A percentile compares a stretch with the other conserved stretches of the same genome.
These are phyloP conservation scores for Wickerhamomyces rabaulensis DNA, from an alignment of 805 yeast species.

Conservation along the genomic window DNA sequence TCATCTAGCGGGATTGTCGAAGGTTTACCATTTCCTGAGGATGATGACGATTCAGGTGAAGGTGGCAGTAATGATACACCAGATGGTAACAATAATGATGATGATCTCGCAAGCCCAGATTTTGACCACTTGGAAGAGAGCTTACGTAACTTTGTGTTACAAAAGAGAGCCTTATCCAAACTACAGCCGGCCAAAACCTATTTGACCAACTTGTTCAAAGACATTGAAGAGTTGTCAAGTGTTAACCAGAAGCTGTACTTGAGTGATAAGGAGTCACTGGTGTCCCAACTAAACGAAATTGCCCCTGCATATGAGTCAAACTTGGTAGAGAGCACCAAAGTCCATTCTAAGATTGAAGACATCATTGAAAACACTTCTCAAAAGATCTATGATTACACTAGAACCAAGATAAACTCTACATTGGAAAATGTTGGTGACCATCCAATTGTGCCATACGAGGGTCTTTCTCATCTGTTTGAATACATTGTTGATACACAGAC, in stretches of 20 bases:
- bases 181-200: slow-evolving; percentile 92
- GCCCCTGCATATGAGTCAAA: slow-evolving; percentile 60
- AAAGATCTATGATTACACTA: slow-evolving; percentile 57
- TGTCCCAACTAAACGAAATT: slow-evolving; percentile 47
- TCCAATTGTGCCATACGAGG: slow-evolving; percentile 52
- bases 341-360: slow-evolving; percentile 54
- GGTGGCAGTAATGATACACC: slow-evolving; percentile 23
- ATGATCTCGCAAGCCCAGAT: slow-evolving; percentile 41
- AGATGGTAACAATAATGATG: slow-evolving; percentile 25
- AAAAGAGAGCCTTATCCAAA: slow-evolving; percentile 84
- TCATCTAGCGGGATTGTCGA: slow-evolving; percentile 50
- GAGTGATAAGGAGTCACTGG: slow-evolving; percentile 42
- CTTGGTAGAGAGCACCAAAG: slow-evolving; percentile 44
- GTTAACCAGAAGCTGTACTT: slow-evolving; percentile 55
- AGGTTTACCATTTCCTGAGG: slow-evolving; percentile 30
- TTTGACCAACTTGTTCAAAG: slow-evolving; percentile 61
- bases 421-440: slow-evolving; percentile 45
- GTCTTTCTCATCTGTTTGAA: slow-evolving; percentile 57
- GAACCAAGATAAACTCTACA: slow-evolving; percentile 43
- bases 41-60: slow-evolving; percentile 34
- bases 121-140: slow-evolving; percentile 84
- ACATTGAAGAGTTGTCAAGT: slow-evolving; percentile 53
- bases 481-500: slow-evolving; percentile 69
- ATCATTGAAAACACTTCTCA: slow-evolving; percentile 58
- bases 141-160: slow-evolving; percentile 77